Evolutionary conservation across 768 basidiomycete species (phyloP), one percentile per base, ranked within the genome.

Genomic region (Rhizopogon roseolus): DNA sequence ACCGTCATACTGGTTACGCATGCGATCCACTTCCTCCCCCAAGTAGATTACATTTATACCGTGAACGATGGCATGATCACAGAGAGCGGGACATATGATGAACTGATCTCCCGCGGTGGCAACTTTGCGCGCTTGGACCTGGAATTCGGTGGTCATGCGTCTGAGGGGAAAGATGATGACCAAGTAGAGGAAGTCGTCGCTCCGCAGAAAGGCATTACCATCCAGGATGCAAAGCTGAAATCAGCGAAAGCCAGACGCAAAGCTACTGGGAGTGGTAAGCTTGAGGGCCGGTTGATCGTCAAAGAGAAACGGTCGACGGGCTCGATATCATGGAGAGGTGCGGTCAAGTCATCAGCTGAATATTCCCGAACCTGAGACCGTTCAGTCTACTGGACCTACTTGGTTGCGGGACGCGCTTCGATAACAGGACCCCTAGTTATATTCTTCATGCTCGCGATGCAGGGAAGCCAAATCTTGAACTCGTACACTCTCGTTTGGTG

Each of bases 401-500:
- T 88, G 16, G 66, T 62, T 27, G 84, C 86, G 2, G 85, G 80
- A 6, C 71, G 72, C 43, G 82, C 80, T 5, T 70, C 58, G 39
- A 62, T 79, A 50, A 82, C 80, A 0, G 60, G 75, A 0, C 83
- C 85, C 0, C 57, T 82, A n/a, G 68, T 84, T 13, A 6, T 84
- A 4, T 34, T 81, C 1, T 72, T 75, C 32, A 74, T 80, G 36
- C 9, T 81, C 6, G 57, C 84, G 27, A 85, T 86, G 82, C 85
- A 85, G 71, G 78, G 70, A 27, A 78, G 77, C 52, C 77, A 80
- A 61, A 76, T 86, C 49, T 64, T 84, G 59, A 85, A 81, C 58
- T 78, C 81, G 51, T 86, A 88, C 56, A 84, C 82, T 44, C 70
- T 90, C 14, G 81, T 87, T 16, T 88, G 82, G 81, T 86, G 87